phyloP scores from a whole-genome alignment of 139 green algal genomes.

The Raphidocelis subcapitata region DNA sequence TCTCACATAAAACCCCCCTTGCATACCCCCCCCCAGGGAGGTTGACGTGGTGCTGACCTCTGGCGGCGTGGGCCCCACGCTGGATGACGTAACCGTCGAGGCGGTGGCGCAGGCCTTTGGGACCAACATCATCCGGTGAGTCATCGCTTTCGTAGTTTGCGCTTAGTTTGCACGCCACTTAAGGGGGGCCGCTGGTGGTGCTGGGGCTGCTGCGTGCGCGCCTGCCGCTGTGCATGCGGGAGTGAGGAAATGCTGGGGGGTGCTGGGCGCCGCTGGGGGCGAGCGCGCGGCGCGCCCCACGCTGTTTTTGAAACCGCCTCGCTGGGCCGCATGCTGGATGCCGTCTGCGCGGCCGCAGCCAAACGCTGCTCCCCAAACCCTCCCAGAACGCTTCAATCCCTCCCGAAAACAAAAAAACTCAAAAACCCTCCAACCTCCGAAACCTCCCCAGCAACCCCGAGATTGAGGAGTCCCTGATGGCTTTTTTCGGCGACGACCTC shows the following conservation, averaged over 20 bases:
- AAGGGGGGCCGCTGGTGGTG: slow-evolving; percentile 20
- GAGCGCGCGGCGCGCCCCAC: too few relatives aligned
- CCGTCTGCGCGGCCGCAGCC: too few relatives aligned
- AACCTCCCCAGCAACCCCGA: slow-evolving; percentile 44
- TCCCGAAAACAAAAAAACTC: too few relatives aligned
- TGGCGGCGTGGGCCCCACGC: slow-evolving; percentile 85
- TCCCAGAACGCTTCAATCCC: too few relatives aligned
- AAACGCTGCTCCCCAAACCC: too few relatives aligned
- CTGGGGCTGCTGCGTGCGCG: too few relatives aligned
- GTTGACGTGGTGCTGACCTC: slow-evolving; percentile 73
- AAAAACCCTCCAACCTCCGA: too few relatives aligned
- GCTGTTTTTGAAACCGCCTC: not conserved
- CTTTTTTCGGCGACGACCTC: slow-evolving; percentile 65
- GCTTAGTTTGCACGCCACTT: too few relatives aligned
- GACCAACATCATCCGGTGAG: slow-evolving; percentile 32
- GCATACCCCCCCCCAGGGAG: not conserved
- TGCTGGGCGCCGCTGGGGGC: too few relatives aligned
- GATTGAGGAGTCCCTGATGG: slow-evolving; percentile 56
- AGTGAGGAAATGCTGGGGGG: not conserved
- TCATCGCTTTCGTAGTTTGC: too few relatives aligned
- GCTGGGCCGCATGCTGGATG: too few relatives aligned
- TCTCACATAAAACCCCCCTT: too few relatives aligned
- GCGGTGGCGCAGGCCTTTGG: slow-evolving; percentile 57
- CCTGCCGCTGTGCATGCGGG: not conserved
- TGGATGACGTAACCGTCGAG: slow-evolving; percentile 90